Conservation (phyloP, 2,329 filamentous ascomycete genomes). For the Penicillium sp. region DNA sequence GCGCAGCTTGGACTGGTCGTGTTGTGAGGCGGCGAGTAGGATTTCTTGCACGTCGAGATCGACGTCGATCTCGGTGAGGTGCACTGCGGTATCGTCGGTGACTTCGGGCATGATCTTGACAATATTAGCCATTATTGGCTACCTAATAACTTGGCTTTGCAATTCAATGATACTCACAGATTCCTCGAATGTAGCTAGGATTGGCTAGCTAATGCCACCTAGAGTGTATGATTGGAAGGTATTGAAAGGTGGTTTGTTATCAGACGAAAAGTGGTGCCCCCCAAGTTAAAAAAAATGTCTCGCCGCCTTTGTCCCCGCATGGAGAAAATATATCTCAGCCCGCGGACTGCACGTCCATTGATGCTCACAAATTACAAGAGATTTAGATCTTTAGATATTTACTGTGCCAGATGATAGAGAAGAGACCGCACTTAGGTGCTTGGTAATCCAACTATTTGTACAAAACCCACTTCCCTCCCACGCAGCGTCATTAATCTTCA, state of each 20-base stretch:
- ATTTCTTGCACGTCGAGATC: conserved; percentile 54
- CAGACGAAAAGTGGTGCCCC: conserved; percentile 13
- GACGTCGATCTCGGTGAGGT: conserved; percentile 32
- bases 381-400: neutral
- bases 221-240: no score
- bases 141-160: neutral
- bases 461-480: conserved; percentile 27
- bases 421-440: conserved; percentile 35
- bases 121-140: conserved; percentile 5
- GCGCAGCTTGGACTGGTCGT: conserved; percentile 65
- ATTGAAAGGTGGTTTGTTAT: no score
- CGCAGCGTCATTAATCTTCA: conserved; percentile 23
- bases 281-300: conserved; percentile 28
- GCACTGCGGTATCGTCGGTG: conserved; percentile 21
- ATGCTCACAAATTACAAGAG: neutral
- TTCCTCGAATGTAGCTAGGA: neutral
- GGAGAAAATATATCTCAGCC: conserved; percentile 17
- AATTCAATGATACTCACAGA: neutral
- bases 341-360: neutral
- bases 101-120: conserved; percentile 26
- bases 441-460: conserved; percentile 38
- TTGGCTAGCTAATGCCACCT: neutral
- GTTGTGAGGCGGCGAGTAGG: conserved; percentile 62
- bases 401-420: conserved; percentile 23
- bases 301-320: conserved; percentile 33